Evolutionary conservation across 352 stramenopile species (phyloP).

Genomic region (Pythium rhizo-oryzae): DNA sequence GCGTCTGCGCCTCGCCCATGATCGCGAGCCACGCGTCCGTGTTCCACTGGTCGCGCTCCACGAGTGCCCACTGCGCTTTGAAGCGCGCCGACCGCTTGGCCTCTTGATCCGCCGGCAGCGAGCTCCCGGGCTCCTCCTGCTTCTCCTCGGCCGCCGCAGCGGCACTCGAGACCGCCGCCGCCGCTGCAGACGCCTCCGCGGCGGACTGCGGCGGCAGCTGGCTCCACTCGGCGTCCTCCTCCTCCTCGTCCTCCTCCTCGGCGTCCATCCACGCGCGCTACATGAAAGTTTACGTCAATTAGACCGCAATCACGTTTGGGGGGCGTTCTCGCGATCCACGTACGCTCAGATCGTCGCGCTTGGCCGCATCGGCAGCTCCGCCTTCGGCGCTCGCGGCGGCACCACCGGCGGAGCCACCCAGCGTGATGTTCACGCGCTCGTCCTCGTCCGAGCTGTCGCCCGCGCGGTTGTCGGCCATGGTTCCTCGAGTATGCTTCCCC

Average conservation of each 20-base stretch:
- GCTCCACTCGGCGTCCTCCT: slow-evolving; percentile 78
- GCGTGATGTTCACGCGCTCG: slow-evolving; percentile 61
- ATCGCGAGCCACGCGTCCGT: slow-evolving; percentile 78
- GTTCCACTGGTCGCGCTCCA: slow-evolving; percentile 71
- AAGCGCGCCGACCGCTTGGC: slow-evolving; percentile 57
- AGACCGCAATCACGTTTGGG: too few species aligned
- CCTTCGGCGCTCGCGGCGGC: not conserved
- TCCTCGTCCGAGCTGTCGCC: slow-evolving; percentile 87
- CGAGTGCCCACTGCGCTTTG: slow-evolving; percentile 50
- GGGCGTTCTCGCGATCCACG: slow-evolving; percentile 11
- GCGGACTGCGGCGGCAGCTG: slow-evolving; percentile 36
- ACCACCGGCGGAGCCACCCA: slow-evolving; percentile 11
- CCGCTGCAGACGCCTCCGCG: not conserved
- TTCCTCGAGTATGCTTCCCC: not conserved
- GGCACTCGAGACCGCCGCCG: not conserved
- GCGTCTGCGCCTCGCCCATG: slow-evolving; percentile 76
- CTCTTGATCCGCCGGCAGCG: slow-evolving; percentile 26
- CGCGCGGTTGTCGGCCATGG: slow-evolving; percentile 30
- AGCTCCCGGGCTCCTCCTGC: slow-evolving; percentile 17
- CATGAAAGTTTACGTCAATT: not conserved
- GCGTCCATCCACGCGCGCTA: slow-evolving; percentile 79
- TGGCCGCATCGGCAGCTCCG: slow-evolving; percentile 3
- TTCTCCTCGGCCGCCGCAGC: slow-evolving; percentile 7
- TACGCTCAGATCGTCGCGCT: slow-evolving; percentile 43
- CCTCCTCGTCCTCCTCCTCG: slow-evolving; percentile 79